Evolutionary conservation across 2,329 filamentous ascomycete species (phyloP).

Genomic region (Dothistroma septosporum): DNA sequence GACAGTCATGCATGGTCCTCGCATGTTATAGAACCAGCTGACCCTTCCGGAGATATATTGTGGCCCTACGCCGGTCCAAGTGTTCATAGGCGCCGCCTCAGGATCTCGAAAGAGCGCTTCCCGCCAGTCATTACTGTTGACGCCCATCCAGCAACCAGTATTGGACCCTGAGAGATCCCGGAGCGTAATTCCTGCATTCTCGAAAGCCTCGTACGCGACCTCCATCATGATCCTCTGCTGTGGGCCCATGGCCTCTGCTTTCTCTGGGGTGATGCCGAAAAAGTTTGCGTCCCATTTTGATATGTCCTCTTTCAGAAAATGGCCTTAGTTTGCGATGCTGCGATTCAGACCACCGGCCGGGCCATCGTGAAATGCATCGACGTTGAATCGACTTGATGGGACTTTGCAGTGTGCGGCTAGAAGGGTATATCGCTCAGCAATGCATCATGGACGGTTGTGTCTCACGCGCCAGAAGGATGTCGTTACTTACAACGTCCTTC

Average conservation of each 20-base stretch:
- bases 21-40: conserved; percentile 18
- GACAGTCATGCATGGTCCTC: conserved; percentile 20
- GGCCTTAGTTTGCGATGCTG: no score
- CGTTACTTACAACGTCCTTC: not conserved
- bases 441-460: not conserved
- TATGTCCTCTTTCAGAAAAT: conserved; percentile 20
- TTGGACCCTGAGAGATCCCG: conserved; percentile 6
- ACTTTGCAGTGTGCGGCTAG: no score
- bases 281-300: conserved; percentile 19
- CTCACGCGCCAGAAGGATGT: not conserved
- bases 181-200: conserved; percentile 5
- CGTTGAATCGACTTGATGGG: not conserved
- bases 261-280: conserved; percentile 19
- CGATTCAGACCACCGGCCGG: no score
- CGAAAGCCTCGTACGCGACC: conserved; percentile 4
- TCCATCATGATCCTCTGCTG: conserved; percentile 22
- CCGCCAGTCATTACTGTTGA: not conserved
- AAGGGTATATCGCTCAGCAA: no score
- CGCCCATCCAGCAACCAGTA: conserved; percentile 18
- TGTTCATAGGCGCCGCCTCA: no score
- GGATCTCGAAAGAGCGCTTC: conserved; percentile 11
- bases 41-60: conserved; percentile 17
- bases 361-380: not conserved
- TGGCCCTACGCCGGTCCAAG: not conserved
- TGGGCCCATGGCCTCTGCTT: conserved; percentile 23